Evolutionary conservation across 352 stramenopile genomes (phyloP).

Genomic region (Phytophthora agathidicida): DNA sequence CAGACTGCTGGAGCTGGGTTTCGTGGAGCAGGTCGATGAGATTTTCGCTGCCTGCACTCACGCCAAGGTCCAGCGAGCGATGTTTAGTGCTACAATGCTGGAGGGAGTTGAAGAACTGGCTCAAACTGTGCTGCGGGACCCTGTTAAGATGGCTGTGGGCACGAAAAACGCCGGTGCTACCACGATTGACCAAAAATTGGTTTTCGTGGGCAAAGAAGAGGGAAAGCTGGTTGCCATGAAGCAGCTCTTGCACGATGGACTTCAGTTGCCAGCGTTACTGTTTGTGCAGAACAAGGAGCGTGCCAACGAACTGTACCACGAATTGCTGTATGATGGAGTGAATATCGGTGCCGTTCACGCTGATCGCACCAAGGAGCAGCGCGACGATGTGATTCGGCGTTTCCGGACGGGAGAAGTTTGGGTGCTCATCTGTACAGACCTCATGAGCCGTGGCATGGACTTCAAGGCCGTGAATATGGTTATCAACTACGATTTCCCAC

Average conservation of each 20-base stretch:
- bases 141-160: constrained; percentile 95
- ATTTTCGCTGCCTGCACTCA: constrained; percentile 94
- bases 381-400: constrained; percentile 94
- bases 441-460: constrained; percentile 98
- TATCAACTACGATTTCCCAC: constrained; percentile 99
- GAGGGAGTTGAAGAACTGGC: constrained; percentile 95
- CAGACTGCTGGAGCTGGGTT: constrained; percentile 97
- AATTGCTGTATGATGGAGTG: constrained; percentile 98
- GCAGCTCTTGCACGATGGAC: constrained; percentile 90
- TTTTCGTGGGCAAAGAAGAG: constrained; percentile 99
- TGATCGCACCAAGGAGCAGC: constrained; percentile 93
- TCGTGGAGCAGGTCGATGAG: constrained; percentile 97
- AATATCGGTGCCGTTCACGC: constrained; percentile 98
- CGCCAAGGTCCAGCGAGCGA: constrained; percentile 88
- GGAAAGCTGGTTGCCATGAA: constrained; percentile 98
- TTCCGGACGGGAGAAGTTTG: constrained; percentile 98
- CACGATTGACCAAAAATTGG: constrained; percentile 94
- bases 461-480: constrained; percentile 99
- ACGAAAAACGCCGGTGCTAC: constrained; percentile 87
- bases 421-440: constrained; percentile 99
- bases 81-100: constrained; percentile 99
- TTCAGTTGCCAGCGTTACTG: constrained; percentile 96
- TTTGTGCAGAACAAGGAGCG: constrained; percentile 99
- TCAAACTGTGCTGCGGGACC: constrained; percentile 96
- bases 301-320: constrained; percentile 97